A percentile compares a stretch with the other conserved stretches of the same genome.
phyloP scores from a whole-genome alignment of 2,329 filamentous ascomycete genomes.

The Penicillium sumatraense region DNA sequence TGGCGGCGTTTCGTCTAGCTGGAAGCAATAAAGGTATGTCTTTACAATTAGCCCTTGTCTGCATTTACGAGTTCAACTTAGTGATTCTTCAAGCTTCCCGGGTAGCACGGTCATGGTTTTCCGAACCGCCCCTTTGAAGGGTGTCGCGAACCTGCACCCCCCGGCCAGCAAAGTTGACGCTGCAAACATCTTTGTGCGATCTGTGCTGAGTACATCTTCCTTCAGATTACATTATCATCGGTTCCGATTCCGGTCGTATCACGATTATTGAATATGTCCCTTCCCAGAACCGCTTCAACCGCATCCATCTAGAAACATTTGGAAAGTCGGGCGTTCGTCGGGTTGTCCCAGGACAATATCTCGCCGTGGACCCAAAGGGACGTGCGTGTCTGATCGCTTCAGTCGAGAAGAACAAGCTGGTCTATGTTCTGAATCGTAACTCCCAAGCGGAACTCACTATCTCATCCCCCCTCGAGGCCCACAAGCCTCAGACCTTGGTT shows the following conservation, averaged over 20 bases:
- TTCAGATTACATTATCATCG: slow-evolving; percentile 91
- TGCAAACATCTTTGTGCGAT: slow-evolving; percentile 34
- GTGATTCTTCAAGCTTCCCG: slow-evolving; percentile 70
- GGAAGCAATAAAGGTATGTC: slow-evolving; percentile 92
- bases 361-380: slow-evolving; percentile 93
- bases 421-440: slow-evolving; percentile 97
- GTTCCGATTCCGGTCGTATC: slow-evolving; percentile 93
- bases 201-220: slow-evolving; percentile 48
- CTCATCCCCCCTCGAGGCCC: slow-evolving; percentile 93
- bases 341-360: slow-evolving; percentile 92
- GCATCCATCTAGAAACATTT: slow-evolving; percentile 94
- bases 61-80: slow-evolving; percentile 60
- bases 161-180: slow-evolving; percentile 39
- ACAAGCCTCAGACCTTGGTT: slow-evolving; percentile 89
- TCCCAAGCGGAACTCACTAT: slow-evolving; percentile 94
- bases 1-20: slow-evolving; percentile 88
- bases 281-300: slow-evolving; percentile 82
- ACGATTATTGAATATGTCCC: slow-evolving; percentile 91
- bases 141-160: slow-evolving; percentile 37
- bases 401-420: slow-evolving; percentile 98
- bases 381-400: slow-evolving; percentile 93
- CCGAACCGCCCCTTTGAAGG: slow-evolving; percentile 34
- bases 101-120: slow-evolving; percentile 53
- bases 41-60: slow-evolving; percentile 17
- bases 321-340: slow-evolving; percentile 94